A percentile compares a stretch with the other conserved stretches of the same genome.
Evolutionary conservation across 2,329 filamentous ascomycete genomes (phyloP).

Genomic region (Aureobasidium zeae): DNA sequence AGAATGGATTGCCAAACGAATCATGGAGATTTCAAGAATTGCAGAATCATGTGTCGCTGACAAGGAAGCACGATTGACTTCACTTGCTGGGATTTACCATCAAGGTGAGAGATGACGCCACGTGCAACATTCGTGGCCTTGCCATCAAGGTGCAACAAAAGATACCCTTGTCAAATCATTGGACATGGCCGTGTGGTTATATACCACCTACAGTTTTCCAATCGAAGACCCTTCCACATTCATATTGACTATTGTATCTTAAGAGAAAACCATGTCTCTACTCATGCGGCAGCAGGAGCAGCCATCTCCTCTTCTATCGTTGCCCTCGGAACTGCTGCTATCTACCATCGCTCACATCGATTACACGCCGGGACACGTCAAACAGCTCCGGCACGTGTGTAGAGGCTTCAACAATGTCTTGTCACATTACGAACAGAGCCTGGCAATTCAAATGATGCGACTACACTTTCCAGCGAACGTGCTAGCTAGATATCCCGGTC

Average conservation of each 20-base stretch:
- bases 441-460: constrained; percentile 23
- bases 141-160: background rate
- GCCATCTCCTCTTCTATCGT: background rate
- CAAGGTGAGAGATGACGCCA: background rate
- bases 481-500: constrained; percentile 22
- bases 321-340: constrained; percentile 27
- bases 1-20: no score
- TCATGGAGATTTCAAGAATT: no score
- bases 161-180: no score
- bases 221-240: no score
- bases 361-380: constrained; percentile 21
- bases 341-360: constrained; percentile 23
- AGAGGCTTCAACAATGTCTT: constrained; percentile 23
- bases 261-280: background rate
- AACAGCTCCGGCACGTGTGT: constrained; percentile 23
- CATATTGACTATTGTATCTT: no score
- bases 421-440: constrained; percentile 23
- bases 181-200: no score
- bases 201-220: no score
- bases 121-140: background rate
- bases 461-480: constrained; percentile 17
- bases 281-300: background rate
- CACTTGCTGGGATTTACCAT: background rate
- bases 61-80: no score
- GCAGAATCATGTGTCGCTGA: no score